Evolutionary conservation across 306 rosid genomes (phyloP), one percentile per base, ranked within the genome.

Genomic region (Lagenaria siceraria): DNA sequence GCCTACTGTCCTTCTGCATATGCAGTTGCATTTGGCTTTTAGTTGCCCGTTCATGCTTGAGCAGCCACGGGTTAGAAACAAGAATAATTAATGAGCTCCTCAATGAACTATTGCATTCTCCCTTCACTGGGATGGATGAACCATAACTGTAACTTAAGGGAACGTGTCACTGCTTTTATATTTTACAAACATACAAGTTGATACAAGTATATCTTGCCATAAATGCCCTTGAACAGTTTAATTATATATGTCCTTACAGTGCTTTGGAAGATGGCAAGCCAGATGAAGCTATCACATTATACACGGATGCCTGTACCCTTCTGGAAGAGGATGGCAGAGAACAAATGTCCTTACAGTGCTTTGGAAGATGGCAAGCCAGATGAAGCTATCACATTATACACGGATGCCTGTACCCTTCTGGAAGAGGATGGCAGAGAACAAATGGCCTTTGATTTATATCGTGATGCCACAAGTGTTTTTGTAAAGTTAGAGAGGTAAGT

Each of bases 301-400:
- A 89, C 86, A 83, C 90, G 66, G 98, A 90, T 76, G 96, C 98
- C 70, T 88, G 91, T 82, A 80, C 90, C 74, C 79, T 82, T 89
- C 98, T 95, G 63, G 98, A 90, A 88, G 98, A 95, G 2, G 97
- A 95, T 66, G 96, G 83, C 60, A 92, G 81, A 82, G 97, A 95
- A 69, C 98, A 95, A 87, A 95, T 95, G 98, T 85, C 98, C 62
- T 95, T 95, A n/a, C n/a, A n/a, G 98, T 80, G 96, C 98, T 62
- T 78, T 95, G 84, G 98, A 92, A 84, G 97, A 92, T 84, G 80
- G 85, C 62, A 48, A 80, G 83, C 89, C 97, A 14, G 96, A 95
- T 76, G 97, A 89, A 80, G 96, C 98, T 66, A 86, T 95, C 84
- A 91, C 88, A 83, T 85, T 95, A 31, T 95, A 89, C 86, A 83